Percentiles rank a stretch among this genome's conserved stretches.
These are phyloP conservation scores for Phytophthora kernoviae DNA, from an alignment of 352 stramenopile genomes.

Conservation along the genomic window DNA sequence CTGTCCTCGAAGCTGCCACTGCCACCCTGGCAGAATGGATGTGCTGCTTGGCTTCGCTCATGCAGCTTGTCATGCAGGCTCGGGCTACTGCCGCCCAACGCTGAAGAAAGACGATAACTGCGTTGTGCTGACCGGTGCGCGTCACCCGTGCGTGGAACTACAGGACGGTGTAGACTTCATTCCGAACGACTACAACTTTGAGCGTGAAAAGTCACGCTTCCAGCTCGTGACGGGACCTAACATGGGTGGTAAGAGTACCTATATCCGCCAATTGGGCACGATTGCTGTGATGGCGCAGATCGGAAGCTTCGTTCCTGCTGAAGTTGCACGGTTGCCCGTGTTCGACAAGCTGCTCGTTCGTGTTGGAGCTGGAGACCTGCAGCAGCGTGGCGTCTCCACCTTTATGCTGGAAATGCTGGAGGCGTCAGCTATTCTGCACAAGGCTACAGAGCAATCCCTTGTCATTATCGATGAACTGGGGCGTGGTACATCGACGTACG, in stretches of 20 bases:
- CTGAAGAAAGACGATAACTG: constrained; percentile 63
- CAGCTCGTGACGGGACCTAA: constrained; percentile 99
- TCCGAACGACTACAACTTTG: constrained; percentile 96
- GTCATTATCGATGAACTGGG: constrained; percentile 99
- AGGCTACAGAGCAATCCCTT: constrained; percentile 92
- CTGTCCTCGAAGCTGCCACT: constrained; percentile 93
- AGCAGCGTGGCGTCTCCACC: constrained; percentile 98
- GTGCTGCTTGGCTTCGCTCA: constrained; percentile 95
- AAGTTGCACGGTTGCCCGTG: constrained; percentile 91
- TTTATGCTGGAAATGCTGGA: constrained; percentile 99
- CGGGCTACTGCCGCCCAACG: constrained; percentile 69
- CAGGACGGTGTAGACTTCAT: constrained; percentile 97
- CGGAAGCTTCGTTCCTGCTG: constrained; percentile 96
- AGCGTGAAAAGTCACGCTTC: constrained; percentile 86
- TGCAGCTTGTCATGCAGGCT: constrained; percentile 92
- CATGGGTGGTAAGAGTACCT: constrained; percentile 99
- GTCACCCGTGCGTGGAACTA: constrained; percentile 99
- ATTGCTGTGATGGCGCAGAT: constrained; percentile 97
- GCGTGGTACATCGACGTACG: constrained; percentile 97
- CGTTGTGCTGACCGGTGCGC: constrained; percentile 80
- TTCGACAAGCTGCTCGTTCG: constrained; percentile 97
- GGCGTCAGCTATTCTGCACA: constrained; percentile 95
- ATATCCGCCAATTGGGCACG: constrained; percentile 96
- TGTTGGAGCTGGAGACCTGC: constrained; percentile 96
- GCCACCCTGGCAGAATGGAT: constrained; percentile 93